A percentile compares a stretch with the other conserved stretches of the same genome.
phyloP scores from a whole-genome alignment of 768 basidiomycete genomes.

The Phaffia tasmanica region DNA sequence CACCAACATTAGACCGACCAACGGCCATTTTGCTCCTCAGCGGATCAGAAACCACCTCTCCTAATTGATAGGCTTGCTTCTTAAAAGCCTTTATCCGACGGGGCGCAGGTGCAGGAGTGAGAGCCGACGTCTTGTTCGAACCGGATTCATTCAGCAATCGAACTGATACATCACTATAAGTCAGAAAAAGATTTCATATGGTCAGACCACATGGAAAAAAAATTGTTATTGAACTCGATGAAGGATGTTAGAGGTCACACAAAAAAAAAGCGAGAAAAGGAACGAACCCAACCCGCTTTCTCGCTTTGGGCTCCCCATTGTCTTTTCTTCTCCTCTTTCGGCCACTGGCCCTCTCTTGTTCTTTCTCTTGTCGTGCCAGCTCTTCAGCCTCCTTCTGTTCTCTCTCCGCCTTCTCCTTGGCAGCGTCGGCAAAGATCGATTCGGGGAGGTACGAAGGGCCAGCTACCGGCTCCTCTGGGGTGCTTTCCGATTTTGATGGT shows the following conservation, averaged over 20 bases:
- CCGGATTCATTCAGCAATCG: constrained; percentile 4
- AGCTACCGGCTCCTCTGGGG: background rate
- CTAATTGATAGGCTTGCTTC: constrained; percentile 8
- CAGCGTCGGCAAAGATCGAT: constrained; percentile 9
- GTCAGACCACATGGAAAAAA: background rate
- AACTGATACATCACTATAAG: background rate
- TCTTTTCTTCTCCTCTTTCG: background rate
- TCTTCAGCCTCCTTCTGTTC: background rate
- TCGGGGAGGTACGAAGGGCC: constrained; percentile 18
- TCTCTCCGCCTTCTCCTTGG: background rate
- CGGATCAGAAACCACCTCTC: background rate
- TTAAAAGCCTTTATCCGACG: constrained; percentile 7
- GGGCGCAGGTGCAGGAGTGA: constrained; percentile 3
- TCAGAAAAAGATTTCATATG: background rate
- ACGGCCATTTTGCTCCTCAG: constrained; percentile 10
- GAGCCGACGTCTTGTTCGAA: background rate
- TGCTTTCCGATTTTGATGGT: background rate
- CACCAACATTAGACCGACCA: background rate
- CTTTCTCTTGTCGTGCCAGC: background rate
- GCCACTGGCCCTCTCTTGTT: background rate
- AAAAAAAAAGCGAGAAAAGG: background rate
- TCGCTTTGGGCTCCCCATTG: constrained; percentile 2
- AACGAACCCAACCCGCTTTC: constrained; percentile 1
- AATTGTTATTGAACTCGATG: no score
- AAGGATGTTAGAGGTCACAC: background rate